Evolutionary conservation across 768 basidiomycete genomes (phyloP), one percentile per base, ranked within the genome.

Genomic region (Russula earlei): DNA sequence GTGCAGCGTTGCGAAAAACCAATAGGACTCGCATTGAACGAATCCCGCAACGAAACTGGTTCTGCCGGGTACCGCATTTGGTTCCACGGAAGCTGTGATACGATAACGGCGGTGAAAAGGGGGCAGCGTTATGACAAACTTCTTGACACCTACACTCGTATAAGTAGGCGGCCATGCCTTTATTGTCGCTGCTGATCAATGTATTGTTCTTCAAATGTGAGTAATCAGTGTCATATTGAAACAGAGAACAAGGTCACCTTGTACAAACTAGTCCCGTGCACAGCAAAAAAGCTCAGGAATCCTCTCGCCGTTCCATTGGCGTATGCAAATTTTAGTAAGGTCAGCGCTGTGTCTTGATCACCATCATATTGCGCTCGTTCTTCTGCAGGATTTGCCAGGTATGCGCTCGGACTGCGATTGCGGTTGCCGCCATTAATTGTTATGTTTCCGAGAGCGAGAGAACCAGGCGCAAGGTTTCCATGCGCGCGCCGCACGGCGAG

Each of bases 201-300:
- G 87, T 88, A 60, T 88, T 90, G 65, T 90, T 91, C 85, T 88
- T 60, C 25, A 19, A 14, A 10, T 10, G 10, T 33, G 33, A 37
- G 24, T 15, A 14, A 25, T 34, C 31, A 5, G 25, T 8, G 11
- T 25, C 24, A 44, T n/a, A 7, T 44, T 14, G 2, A 46, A 20
- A 38, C 19, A 41, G 19, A 34, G 11, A 31, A 17, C 7, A 7
- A 11, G 55, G 66, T 22, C 60, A 87, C 87, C 71, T 82, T 75
- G 63, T 88, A 89, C n/a, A 88, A 62, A 60, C 84, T 86, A 15
- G 87, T 90, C 1, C 86, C 85, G 67, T 90, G 88, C 0, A 90
- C 87, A 0, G 87, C 72, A 67, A 83, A 89, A 70, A 85, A 88
- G 67, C 80, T 84, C 61, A 88, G 65, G 63, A 89, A 76, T 2